Evolutionary conservation across 2,329 filamentous ascomycete genomes (phyloP).

Genomic region (Penicillium sp.): DNA sequence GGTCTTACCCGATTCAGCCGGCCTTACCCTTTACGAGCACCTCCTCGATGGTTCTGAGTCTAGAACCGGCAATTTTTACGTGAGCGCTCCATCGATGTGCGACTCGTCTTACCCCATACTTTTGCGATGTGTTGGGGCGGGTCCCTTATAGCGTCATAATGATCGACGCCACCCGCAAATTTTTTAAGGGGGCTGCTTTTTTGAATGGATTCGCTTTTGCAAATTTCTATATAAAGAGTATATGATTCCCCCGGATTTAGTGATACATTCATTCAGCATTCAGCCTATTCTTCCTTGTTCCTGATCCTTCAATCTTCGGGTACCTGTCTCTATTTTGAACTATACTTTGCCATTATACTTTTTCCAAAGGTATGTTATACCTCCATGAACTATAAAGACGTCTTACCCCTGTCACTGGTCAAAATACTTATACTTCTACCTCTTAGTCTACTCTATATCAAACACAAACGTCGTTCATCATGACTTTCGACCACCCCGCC

Average conservation of each 20-base stretch:
- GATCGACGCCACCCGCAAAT: conserved; percentile 19
- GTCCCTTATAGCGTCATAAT: conserved; percentile 21
- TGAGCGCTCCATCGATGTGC: conserved; percentile 8
- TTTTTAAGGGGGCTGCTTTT: background rate
- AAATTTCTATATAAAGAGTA: conserved; percentile 9
- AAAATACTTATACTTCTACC: background rate
- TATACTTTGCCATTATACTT: background rate
- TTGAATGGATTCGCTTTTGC: background rate
- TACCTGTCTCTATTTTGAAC: background rate
- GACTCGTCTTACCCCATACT: background rate
- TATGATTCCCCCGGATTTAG: conserved; percentile 4
- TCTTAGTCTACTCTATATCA: background rate
- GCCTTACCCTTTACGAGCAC: background rate
- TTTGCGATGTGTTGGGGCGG: background rate
- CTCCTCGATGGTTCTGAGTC: background rate
- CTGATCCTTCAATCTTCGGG: background rate
- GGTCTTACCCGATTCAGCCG: background rate
- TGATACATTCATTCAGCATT: background rate
- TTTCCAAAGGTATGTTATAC: background rate
- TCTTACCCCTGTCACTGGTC: background rate
- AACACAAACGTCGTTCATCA: conserved; percentile 5
- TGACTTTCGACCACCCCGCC: background rate
- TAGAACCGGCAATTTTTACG: conserved; percentile 20
- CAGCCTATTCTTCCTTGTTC: conserved; percentile 10
- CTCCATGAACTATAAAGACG: background rate